Evolutionary conservation across 306 rosid species (phyloP).

Genomic region (Cucurbita ficifolia): DNA sequence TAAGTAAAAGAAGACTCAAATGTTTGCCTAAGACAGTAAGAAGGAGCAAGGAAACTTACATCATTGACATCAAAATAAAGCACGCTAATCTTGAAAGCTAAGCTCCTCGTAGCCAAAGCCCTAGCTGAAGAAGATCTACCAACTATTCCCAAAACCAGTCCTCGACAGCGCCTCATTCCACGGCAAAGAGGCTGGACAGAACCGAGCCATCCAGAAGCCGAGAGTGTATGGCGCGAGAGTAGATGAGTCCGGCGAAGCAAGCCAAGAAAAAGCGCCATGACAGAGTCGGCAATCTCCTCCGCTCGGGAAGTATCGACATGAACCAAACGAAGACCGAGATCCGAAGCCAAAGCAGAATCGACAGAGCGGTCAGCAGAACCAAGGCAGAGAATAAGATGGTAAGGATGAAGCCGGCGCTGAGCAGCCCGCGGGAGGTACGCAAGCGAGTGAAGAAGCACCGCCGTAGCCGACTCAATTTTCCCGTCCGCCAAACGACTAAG

Average conservation of each 20-base stretch:
- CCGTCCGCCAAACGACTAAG: constrained; percentile 81
- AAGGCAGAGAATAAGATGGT: constrained; percentile 82
- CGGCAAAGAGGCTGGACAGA: constrained; percentile 93
- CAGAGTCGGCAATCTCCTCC: constrained; percentile 93
- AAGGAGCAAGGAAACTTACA: constrained; percentile 23
- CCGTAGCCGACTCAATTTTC: constrained; percentile 81
- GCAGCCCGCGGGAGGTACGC: constrained; percentile 95
- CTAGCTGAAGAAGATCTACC: constrained; percentile 93
- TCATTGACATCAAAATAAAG: constrained; percentile 67
- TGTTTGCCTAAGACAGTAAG: neutral
- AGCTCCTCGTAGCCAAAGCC: constrained; percentile 81
- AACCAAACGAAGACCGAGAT: constrained; percentile 79
- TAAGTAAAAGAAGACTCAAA: neutral
- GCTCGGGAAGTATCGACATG: constrained; percentile 84
- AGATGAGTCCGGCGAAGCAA: constrained; percentile 86
- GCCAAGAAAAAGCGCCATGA: constrained; percentile 92
- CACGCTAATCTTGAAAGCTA: constrained; percentile 92
- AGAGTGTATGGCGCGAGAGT: constrained; percentile 79
- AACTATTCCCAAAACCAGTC: constrained; percentile 76
- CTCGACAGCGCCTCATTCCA: constrained; percentile 96
- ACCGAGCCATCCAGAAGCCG: constrained; percentile 98
- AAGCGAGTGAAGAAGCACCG: constrained; percentile 80
- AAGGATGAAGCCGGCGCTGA: constrained; percentile 89
- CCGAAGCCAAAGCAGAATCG: constrained; percentile 74
- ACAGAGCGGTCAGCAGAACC: constrained; percentile 84